Base-by-base conservation (phyloP, 179 eudicot genomes). In the Heliamphora pulchella region DNA sequence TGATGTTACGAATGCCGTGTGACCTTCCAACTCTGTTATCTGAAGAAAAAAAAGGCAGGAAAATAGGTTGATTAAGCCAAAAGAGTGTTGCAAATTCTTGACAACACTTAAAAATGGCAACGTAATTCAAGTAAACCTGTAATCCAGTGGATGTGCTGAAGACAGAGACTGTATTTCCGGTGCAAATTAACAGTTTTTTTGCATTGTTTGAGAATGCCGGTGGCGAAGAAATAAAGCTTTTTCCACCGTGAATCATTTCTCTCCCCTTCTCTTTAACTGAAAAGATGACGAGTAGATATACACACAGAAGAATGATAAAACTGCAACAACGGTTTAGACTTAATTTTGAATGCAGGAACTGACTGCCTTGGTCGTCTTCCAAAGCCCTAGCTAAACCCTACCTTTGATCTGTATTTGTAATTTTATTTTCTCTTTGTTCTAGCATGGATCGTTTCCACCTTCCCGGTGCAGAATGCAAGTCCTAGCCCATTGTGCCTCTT, bases 161-260 rank as follows among this genome's bases (percentile, higher is more conserved):
- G 79, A 95, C 74, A 8, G 97, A 89, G 72, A 95, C 92, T n/a
- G 92, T 86, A 80, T 84, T 89, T 13, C 91, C 92, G 1, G 95
- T 87, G 84, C 97, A 93, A 20, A 95, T 75, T 15, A 95, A 89
- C 7, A 95, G 86, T 59, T 89, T 89, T 84, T 91, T 91, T 0
- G 87, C 87, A 63, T 93, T 97, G 62, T 91, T 95, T 0, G 98
- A 95, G 81, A 95, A 92, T 66, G 94, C 88, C 39, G 98, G 97
- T 55, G 85, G 86, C 47, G 95, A 88, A 57, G 94, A 87, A 15
- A 93, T 89, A 53, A 82, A 87, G 80, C 91, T 89, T 78, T 85
- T 93, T 18, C 98, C 98, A 50, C 98, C 98, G 14, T 80, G 71
- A 72, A 93, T 84, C 97, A 93, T 93, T 9, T 73, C 7, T 47